phyloP scores from a whole-genome alignment of 345 rosid species.

The Bruguiera sexangula region DNA sequence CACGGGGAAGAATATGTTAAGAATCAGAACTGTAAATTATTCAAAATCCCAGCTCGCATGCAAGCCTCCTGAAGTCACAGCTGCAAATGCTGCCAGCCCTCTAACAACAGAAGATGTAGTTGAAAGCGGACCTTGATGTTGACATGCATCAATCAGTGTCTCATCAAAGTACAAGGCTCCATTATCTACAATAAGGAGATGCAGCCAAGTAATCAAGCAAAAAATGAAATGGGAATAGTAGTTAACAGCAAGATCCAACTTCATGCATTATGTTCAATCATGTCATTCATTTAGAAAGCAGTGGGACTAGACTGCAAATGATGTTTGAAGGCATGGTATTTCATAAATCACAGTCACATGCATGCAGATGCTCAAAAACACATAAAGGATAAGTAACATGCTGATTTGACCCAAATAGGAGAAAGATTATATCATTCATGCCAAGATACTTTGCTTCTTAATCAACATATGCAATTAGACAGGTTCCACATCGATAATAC shows the following conservation, averaged over 20 bases:
- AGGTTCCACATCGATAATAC: neutral
- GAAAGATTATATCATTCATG: neutral
- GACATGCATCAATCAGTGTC: slow-evolving; percentile 45
- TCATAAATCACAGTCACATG: neutral
- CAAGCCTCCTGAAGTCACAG: slow-evolving; percentile 52
- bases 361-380: neutral
- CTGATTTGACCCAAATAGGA: neutral
- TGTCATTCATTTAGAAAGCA: neutral
- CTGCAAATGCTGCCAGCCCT: slow-evolving; percentile 69
- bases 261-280: neutral
- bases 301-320: neutral
- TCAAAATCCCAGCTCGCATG: slow-evolving; percentile 40
- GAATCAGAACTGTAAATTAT: slow-evolving; percentile 15
- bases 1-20: slow-evolving; percentile 6
- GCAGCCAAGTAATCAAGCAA: neutral
- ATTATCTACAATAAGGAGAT: slow-evolving; percentile 51
- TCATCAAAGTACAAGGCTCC: slow-evolving; percentile 82
- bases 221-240: neutral
- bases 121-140: slow-evolving; percentile 63
- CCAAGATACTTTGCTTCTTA: neutral
- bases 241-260: neutral
- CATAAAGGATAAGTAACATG: neutral
- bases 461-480: neutral
- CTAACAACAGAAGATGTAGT: slow-evolving; percentile 68
- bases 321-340: neutral